Conservation (phyloP, 2,329 filamentous ascomycete species). For the Cordyceps pruinosa region DNA sequence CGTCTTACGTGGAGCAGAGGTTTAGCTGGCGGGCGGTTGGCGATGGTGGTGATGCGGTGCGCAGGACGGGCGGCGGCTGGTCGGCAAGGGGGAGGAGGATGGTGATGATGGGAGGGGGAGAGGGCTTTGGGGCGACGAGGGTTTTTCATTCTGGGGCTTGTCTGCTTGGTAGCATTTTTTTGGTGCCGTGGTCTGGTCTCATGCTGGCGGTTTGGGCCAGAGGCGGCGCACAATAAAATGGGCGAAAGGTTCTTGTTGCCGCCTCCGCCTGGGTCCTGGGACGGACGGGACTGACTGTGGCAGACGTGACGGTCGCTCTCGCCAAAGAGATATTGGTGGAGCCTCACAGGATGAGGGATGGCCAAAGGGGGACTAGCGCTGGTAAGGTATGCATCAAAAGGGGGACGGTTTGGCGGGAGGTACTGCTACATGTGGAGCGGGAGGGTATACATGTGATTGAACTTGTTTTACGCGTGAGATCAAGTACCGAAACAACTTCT, state of each 20-base stretch:
- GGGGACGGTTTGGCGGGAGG: background rate
- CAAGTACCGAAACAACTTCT: background rate
- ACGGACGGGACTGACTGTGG: background rate
- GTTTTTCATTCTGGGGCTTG: conserved; percentile 25
- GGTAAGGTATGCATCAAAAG: background rate
- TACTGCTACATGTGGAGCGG: background rate
- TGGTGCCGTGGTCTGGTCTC: conserved; percentile 30
- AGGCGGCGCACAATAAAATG: conserved; percentile 24
- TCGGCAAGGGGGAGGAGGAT: conserved; percentile 10
- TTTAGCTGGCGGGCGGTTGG: conserved; percentile 9
- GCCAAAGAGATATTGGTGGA: conserved; percentile 1
- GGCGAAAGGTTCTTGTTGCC: conserved; percentile 12
- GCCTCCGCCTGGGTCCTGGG: conserved; percentile 4
- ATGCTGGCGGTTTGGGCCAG: conserved; percentile 34
- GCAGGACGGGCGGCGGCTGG: conserved; percentile 13
- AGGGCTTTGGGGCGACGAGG: conserved; percentile 19
- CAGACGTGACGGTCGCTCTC: conserved; percentile 10
- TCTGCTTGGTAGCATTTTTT: conserved; percentile 29
- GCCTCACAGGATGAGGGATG: background rate
- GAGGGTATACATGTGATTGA: background rate
- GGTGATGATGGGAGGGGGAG: conserved; percentile 9
- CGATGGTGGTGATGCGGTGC: conserved; percentile 15
- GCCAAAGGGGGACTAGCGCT: background rate
- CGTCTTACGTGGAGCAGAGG: conserved; percentile 13
- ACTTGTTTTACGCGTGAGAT: rapidly evolving